A percentile compares a stretch with the other conserved stretches of the same genome.
These are phyloP conservation scores for Vaccinium corymbosum DNA, from an alignment of 148 eudicot genomes.

Conservation along the genomic window DNA sequence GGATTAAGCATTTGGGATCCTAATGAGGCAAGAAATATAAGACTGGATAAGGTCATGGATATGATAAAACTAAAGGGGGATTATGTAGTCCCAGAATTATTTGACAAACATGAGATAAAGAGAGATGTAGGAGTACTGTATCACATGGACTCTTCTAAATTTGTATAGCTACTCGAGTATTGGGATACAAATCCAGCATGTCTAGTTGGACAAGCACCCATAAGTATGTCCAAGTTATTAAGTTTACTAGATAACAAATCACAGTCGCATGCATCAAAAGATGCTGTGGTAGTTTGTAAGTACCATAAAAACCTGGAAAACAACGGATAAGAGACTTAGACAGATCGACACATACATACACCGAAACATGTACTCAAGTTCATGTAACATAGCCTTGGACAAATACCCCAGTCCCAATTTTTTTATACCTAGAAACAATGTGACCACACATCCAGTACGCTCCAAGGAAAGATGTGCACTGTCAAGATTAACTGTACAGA, in stretches of 20 bases:
- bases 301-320: background rate
- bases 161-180: no score
- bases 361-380: background rate
- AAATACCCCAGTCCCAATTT: background rate
- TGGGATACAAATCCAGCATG: no score
- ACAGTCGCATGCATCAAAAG: background rate
- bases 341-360: background rate
- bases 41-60: conserved; percentile 5
- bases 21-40: background rate
- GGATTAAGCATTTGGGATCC: background rate
- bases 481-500: conserved; percentile 8
- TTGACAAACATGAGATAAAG: background rate
- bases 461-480: background rate
- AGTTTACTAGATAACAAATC: background rate
- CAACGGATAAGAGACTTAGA: background rate
- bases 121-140: background rate
- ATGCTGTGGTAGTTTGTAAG: background rate
- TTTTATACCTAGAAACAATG: background rate
- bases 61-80: background rate
- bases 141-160: background rate
- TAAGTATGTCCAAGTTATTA: background rate
- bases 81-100: background rate
- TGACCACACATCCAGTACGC: background rate
- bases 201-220: no score
- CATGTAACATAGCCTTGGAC: background rate